Percentiles rank a stretch among this genome's conserved stretches.
Conservation (phyloP, 2,329 filamentous ascomycete genomes). For the Fusarium sp. region DNA sequence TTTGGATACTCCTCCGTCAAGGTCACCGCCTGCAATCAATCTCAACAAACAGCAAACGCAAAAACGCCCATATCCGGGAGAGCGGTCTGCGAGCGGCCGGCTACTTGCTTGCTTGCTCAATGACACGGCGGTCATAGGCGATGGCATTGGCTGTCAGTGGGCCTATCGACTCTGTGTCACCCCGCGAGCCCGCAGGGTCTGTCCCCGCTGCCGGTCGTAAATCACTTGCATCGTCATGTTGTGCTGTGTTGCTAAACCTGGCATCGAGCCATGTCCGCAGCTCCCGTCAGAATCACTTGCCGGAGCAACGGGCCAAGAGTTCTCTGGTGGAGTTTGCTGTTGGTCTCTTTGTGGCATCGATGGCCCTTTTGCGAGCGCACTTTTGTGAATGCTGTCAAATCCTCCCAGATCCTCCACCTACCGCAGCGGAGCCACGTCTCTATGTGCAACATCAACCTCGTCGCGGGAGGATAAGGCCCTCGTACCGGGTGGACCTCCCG, state of each 20-base stretch:
- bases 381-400: neutral
- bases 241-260: constrained; percentile 41
- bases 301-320: constrained; percentile 7
- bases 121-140: constrained; percentile 6
- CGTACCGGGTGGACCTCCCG: constrained; percentile 7
- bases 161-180: constrained; percentile 20
- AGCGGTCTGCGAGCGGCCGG: constrained; percentile 36
- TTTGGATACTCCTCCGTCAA: neutral
- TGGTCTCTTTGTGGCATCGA: constrained; percentile 16
- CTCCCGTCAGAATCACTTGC: neutral
- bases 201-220: constrained; percentile 11
- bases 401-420: neutral
- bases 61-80: constrained; percentile 1
- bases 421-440: constrained; percentile 8
- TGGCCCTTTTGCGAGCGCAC: neutral
- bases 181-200: constrained; percentile 31
- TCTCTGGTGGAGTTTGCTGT: neutral
- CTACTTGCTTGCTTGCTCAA: constrained; percentile 27
- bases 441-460: constrained; percentile 2
- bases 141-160: constrained; percentile 37
- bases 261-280: constrained; percentile 12
- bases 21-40: constrained; percentile 5
- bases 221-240: constrained; percentile 35
- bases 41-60: neutral
- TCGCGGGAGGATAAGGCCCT: constrained; percentile 3